Evolutionary conservation across 352 stramenopile genomes (phyloP).

Genomic region (Phytophthora idaei): DNA sequence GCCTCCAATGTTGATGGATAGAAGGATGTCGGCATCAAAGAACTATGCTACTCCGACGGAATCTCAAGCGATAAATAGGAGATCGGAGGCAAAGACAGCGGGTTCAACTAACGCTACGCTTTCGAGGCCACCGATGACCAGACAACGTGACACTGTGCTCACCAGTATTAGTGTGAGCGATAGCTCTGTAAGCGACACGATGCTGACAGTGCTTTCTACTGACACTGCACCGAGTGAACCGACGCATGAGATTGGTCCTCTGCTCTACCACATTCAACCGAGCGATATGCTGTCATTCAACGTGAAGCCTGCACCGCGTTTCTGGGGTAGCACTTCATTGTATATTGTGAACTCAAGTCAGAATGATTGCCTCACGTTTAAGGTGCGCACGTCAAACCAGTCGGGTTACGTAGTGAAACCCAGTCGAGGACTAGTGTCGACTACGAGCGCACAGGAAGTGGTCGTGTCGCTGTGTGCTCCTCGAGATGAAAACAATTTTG

Average conservation of each 20-base stretch:
- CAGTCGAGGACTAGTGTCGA: constrained; percentile 61
- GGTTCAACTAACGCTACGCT: constrained; percentile 8
- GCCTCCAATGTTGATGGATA: constrained; percentile 5
- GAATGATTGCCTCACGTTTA: constrained; percentile 63
- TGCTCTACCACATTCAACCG: constrained; percentile 55
- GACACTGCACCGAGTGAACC: constrained; percentile 10
- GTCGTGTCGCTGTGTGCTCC: constrained; percentile 60
- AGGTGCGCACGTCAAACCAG: constrained; percentile 84
- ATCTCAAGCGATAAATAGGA: constrained; percentile 5
- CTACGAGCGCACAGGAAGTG: constrained; percentile 64
- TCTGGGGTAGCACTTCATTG: constrained; percentile 48
- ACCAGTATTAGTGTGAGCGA: constrained; percentile 30
- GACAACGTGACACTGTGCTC: constrained; percentile 22
- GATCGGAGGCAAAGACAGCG: constrained; percentile 17
- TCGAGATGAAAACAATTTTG: constrained; percentile 36
- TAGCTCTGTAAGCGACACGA: constrained; percentile 37
- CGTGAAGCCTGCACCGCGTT: constrained; percentile 37
- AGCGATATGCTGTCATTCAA: constrained; percentile 50
- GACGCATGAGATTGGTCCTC: constrained; percentile 15
- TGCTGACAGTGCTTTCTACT: constrained; percentile 32
- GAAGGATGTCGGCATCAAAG: constrained; percentile 15
- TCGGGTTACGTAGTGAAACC: constrained; percentile 78
- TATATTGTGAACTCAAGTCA: constrained; percentile 70
- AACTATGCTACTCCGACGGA: constrained; percentile 27
- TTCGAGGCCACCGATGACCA: constrained; percentile 2